Evolutionary conservation across 2,329 filamentous ascomycete species (phyloP), one percentile per base, ranked within the genome.

Genomic region (Botryosphaeria dothidea): DNA sequence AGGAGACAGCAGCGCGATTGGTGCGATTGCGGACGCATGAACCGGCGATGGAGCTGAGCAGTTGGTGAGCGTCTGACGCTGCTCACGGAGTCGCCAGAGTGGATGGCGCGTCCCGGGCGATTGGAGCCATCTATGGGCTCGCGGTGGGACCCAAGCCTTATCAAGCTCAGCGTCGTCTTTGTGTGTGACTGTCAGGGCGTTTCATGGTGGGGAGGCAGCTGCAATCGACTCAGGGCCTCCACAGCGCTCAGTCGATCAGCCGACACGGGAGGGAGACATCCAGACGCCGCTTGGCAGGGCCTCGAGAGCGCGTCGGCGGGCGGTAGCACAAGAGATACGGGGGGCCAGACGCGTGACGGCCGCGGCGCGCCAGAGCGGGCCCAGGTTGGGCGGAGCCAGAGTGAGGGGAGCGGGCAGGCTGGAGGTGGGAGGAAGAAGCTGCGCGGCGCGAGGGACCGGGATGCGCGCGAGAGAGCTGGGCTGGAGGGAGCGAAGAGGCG

Each of bases 201-300:
- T 62, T 62, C 58, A 62, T 61, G 27, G 31, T 61, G 57, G 57
- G 31, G 17, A 3, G 11, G 27, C 27, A 34, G 48, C 45, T 48
- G n/a, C 6, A 17, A 45, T 29, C 43, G 58, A 36, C 43, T 43
- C 43, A 48, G 38, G 56, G 51, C 51, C 56, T 25, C 41, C 27
- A 25, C 38, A 36, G 19, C 23, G 34, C 36, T 31, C 43, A 62
- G 58, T 36, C 58, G 58, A 62, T 62, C 58, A 62, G 58, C 58
- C 43, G 58, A 62, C 58, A 36, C 56, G 34, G 27, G 25, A 27
- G 49, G 46, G 49, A 31, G 13, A 52, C 49, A 7, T 41, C 34
- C 34, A 57, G 36, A 31, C 46, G 46, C 61, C 48, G 19, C 62
- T 54, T 64, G 62, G 62, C 62, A 64, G 51, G 62, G 62, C 62